Percentiles rank a stretch among this genome's conserved stretches.
phyloP scores from a whole-genome alignment of 169 alveolate species.

The Prorocentrum cordatum region DNA sequence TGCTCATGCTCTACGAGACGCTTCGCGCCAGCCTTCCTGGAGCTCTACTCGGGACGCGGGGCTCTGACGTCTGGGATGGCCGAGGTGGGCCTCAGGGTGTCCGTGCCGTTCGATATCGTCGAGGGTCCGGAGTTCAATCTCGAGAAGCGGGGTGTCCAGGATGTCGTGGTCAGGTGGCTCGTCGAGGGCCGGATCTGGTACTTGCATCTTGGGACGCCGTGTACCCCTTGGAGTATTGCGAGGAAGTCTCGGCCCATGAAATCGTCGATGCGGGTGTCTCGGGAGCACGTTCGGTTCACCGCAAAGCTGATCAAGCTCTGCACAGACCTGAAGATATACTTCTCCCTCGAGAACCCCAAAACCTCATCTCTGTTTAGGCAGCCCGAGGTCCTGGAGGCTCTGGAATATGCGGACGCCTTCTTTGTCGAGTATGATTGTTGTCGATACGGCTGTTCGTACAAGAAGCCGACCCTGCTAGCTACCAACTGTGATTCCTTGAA shows the following conservation, averaged over 20 bases:
- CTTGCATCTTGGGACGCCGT: neutral
- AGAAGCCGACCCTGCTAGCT: neutral
- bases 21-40: neutral
- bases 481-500: neutral
- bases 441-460: neutral
- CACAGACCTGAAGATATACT: neutral
- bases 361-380: neutral
- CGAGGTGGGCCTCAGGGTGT: neutral
- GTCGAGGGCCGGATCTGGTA: neutral
- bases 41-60: neutral
- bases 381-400: neutral
- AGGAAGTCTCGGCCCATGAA: too few relatives aligned
- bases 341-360: slow-evolving; percentile 4
- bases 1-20: neutral
- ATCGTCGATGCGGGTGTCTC: neutral
- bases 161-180: neutral
- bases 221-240: neutral
- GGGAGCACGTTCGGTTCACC: neutral
- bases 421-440: neutral
- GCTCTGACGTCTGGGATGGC: neutral
- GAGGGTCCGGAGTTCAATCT: neutral
- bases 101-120: neutral
- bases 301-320: neutral
- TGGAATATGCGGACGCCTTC: neutral
- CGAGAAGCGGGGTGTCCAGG: neutral